phyloP scores from a whole-genome alignment of 768 basidiomycete genomes.

The Trametes cingulata region DNA sequence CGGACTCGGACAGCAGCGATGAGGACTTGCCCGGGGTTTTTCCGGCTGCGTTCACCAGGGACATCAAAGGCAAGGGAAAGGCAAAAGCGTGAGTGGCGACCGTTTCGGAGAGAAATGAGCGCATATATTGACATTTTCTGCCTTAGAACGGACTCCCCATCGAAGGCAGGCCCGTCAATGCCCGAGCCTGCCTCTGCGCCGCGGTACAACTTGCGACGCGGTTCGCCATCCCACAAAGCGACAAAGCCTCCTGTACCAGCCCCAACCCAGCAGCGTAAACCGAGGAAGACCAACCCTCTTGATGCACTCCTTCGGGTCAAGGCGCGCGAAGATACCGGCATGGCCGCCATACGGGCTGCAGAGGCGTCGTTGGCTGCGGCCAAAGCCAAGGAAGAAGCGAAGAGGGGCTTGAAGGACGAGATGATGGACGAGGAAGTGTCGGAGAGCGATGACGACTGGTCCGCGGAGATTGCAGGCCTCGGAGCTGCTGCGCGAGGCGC shows the following conservation, averaged over 20 bases:
- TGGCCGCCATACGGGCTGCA: slow-evolving; percentile 23
- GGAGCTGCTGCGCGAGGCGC: neutral
- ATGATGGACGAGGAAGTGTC: slow-evolving; percentile 28
- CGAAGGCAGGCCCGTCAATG: neutral
- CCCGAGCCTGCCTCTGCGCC: neutral
- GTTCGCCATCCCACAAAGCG: neutral
- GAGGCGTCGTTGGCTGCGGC: slow-evolving; percentile 16
- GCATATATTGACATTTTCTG: slow-evolving; percentile 1
- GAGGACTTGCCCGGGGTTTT: slow-evolving; percentile 44
- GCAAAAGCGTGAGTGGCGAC: neutral
- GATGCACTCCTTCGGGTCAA: slow-evolving; percentile 39
- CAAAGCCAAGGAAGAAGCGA: slow-evolving; percentile 20
- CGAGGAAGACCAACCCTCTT: slow-evolving; percentile 45
- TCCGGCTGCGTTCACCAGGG: neutral
- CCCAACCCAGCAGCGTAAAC: neutral
- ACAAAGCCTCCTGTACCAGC: neutral
- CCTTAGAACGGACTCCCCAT: neutral
- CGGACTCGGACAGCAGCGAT: slow-evolving; percentile 29
- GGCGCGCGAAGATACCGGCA: slow-evolving; percentile 24
- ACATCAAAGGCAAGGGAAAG: slow-evolving; percentile 15
- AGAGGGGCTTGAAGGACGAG: slow-evolving; percentile 24
- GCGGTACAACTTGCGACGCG: slow-evolving; percentile 27
- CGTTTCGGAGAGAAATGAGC: neutral
- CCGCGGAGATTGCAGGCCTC: slow-evolving; percentile 12
- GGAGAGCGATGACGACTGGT: slow-evolving; percentile 22